Evolutionary conservation across 306 rosid genomes (phyloP), one percentile per base, ranked within the genome.

Genomic region (Acacia crassicarpa): DNA sequence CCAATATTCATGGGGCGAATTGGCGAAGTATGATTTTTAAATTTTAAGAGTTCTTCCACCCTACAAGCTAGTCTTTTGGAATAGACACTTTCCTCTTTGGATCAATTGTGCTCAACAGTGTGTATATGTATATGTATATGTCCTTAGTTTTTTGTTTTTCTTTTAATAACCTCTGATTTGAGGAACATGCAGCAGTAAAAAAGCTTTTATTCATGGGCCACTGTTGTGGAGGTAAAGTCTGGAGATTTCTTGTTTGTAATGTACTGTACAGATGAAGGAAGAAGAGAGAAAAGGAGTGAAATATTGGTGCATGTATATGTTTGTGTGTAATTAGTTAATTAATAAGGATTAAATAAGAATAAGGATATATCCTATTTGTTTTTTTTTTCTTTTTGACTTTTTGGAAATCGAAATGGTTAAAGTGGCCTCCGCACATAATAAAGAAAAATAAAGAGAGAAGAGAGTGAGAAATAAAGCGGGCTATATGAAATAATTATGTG

Each of bases 401-500:
- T 77, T 54, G 75, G 85, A 69, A 74, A 84, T 78, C 71, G 45
- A 75, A 84, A 79, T 75, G 78, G 79, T 78, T 82, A 82, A 80
- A 85, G 86, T 73, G 81, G 75, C 25, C 58, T 67, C 77, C 74
- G 78, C 48, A 84, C 83, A 58, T 27, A 67, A 84, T 41, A 72
- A 71, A 75, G 77, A 69, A 76, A 77, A 59, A 71, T 38, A 38
- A 38, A 38, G 41, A 76, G 78, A 59, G 32, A 63, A 8, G 45
- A 66, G 71, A 12, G 80, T 8, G 84, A 85, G 66, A 79, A 85
- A 81, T 46, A 88, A 81, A 81, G 88, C 66, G 69, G 49, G 65
- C 78, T 48, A 80, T 62, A 82, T 81, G 81, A 86, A 90, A 87
- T 90, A 90, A 87, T 90, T 81, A 67, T 82, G 86, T 67, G 91